Evolutionary conservation across 139 green algal species (phyloP).

Genomic region (Protoeuglena noctilucae): DNA sequence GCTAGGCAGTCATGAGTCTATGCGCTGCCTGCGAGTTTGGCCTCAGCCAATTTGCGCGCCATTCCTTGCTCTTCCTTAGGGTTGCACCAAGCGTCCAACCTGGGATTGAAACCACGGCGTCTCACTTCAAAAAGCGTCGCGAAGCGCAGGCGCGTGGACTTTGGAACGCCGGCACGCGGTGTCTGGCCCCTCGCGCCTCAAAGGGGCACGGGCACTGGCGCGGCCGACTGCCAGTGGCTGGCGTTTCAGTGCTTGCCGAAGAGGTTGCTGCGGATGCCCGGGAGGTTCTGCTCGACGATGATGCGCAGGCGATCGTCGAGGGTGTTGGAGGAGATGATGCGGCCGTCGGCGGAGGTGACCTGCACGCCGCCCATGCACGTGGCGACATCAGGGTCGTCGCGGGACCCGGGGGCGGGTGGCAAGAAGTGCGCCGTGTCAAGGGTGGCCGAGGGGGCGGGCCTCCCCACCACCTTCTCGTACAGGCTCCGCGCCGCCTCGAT

Average conservation of each 20-base stretch:
- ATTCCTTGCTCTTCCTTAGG: too few species aligned
- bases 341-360: conserved; percentile 60
- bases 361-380: conserved; percentile 56
- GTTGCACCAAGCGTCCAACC: too few species aligned
- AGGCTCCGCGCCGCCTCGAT: conserved; percentile 33
- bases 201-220: too few species aligned
- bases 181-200: too few species aligned
- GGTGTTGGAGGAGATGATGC: conserved; percentile 84
- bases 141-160: too few species aligned
- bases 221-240: too few species aligned
- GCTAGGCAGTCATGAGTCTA: too few species aligned
- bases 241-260: conserved; percentile 36
- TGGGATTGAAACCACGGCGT: too few species aligned
- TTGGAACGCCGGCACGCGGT: too few species aligned
- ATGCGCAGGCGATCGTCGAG: conserved; percentile 74
- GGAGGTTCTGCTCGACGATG: conserved; percentile 55
- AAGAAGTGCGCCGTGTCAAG: conserved; percentile 54
- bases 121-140: too few species aligned
- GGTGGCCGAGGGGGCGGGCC: conserved; percentile 28
- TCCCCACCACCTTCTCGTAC: conserved; percentile 24
- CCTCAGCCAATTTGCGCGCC: too few species aligned
- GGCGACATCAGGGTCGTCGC: not conserved
- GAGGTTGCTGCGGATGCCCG: conserved; percentile 43
- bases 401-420: conserved; percentile 39
- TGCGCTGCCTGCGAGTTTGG: too few species aligned